These are phyloP conservation scores for Eucalyptus leucophloia DNA, from an alignment of 345 rosid genomes.

Conservation along the genomic window DNA sequence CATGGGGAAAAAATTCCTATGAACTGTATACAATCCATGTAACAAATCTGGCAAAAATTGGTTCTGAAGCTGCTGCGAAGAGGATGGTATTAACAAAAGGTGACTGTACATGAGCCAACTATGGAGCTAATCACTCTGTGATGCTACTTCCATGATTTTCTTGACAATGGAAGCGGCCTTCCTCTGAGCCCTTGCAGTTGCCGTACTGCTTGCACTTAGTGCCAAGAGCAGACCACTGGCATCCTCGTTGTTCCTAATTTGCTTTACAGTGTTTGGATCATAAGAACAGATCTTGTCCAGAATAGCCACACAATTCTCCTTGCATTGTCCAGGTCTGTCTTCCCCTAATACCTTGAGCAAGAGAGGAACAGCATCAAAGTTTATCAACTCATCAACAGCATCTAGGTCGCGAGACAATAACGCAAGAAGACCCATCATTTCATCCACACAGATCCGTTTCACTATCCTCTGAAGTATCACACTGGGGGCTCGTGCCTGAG, in stretches of 20 bases:
- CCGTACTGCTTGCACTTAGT: slow-evolving; percentile 22
- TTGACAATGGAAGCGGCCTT: slow-evolving; percentile 35
- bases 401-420: slow-evolving; percentile 17
- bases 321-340: slow-evolving; percentile 6
- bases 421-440: slow-evolving; percentile 31
- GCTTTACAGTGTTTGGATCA: neutral
- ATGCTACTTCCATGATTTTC: neutral
- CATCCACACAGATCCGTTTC: slow-evolving; percentile 21
- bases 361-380: slow-evolving; percentile 19
- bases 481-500: slow-evolving; percentile 20
- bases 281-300: slow-evolving; percentile 22
- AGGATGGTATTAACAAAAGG: neutral
- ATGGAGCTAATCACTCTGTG: neutral
- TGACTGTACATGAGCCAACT: neutral
- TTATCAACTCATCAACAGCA: slow-evolving; percentile 26
- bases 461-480: slow-evolving; percentile 22
- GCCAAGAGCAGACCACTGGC: slow-evolving; percentile 20
- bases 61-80: neutral
- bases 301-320: slow-evolving; percentile 39
- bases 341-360: slow-evolving; percentile 33
- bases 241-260: slow-evolving; percentile 19
- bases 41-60: neutral
- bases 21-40: neutral
- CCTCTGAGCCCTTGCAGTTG: slow-evolving; percentile 39
- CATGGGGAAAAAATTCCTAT: neutral